Conservation (phyloP, 139 green algal species). For the Mesotaenium endlicherianum region DNA sequence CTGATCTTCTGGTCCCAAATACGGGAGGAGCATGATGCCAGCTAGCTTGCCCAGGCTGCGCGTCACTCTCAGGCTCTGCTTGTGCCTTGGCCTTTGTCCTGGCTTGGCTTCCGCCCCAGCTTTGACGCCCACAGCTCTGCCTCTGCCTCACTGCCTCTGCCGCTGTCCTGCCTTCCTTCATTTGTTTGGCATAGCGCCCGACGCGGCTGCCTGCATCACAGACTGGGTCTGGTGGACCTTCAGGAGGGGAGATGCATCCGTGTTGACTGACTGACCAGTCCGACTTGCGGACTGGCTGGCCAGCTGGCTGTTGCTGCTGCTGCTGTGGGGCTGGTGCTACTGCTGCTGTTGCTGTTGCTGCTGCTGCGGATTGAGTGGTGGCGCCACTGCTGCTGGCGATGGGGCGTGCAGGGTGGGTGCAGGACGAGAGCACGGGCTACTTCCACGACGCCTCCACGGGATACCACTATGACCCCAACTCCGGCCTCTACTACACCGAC, state of each 20-base stretch:
- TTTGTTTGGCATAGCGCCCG: too few species aligned
- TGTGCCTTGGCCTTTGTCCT: too few species aligned
- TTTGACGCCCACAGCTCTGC: too few species aligned
- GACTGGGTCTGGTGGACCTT: too few species aligned
- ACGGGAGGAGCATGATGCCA: too few species aligned
- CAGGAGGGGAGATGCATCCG: neutral
- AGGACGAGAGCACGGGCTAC: constrained; percentile 28
- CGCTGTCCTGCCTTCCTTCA: neutral
- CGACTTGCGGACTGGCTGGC: too few species aligned
- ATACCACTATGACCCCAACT: constrained; percentile 44
- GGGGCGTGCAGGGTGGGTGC: constrained; percentile 16
- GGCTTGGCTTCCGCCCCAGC: too few species aligned
- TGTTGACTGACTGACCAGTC: neutral
- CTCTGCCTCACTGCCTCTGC: neutral
- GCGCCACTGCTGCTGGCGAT: neutral
- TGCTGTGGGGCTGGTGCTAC: too few species aligned
- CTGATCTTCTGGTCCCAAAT: too few species aligned
- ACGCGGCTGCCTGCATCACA: too few species aligned
- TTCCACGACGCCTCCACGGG: constrained; percentile 38
- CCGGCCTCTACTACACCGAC: constrained; percentile 43
- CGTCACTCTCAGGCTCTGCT: too few species aligned
- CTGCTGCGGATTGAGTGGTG: neutral
- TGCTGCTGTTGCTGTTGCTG: neutral
- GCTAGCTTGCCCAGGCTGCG: too few species aligned
- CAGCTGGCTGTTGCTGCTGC: neutral